Conservation (phyloP, 495 filamentous ascomycete genomes). For the Neurospora sp. region DNA sequence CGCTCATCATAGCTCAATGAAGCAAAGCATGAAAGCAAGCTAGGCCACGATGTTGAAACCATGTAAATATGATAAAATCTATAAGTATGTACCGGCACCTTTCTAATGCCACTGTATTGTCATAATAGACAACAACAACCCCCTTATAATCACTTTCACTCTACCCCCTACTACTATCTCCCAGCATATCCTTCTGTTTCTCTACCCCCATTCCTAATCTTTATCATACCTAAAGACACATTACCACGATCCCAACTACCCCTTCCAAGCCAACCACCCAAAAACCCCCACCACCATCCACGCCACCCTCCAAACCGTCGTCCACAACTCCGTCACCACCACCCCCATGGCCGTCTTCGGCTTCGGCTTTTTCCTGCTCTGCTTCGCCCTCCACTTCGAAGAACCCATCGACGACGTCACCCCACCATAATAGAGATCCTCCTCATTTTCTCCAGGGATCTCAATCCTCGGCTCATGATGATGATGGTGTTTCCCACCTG, state of each 20-base stretch:
- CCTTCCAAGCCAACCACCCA: conserved; percentile 29
- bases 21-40: neutral
- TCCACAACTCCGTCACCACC: conserved; percentile 35
- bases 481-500: neutral
- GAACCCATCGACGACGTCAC: neutral
- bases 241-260: conserved; percentile 9
- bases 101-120: neutral
- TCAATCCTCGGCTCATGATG: conserved; percentile 29
- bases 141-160: neutral
- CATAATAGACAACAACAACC: neutral
- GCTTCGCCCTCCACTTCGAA: conserved; percentile 20
- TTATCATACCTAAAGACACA: no score
- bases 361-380: conserved; percentile 2
- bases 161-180: neutral
- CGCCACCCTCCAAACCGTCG: conserved; percentile 29
- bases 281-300: conserved; percentile 38
- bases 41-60: neutral
- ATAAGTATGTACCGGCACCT: neutral
- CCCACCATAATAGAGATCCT: conserved; percentile 17
- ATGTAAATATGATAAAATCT: neutral
- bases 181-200: no score
- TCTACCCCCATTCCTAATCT: neutral
- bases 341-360: conserved; percentile 13
- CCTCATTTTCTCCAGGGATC: conserved; percentile 29
- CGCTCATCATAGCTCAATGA: neutral